Evolutionary conservation across 768 basidiomycete genomes (phyloP).

Genomic region (Leccinum uliginosum): DNA sequence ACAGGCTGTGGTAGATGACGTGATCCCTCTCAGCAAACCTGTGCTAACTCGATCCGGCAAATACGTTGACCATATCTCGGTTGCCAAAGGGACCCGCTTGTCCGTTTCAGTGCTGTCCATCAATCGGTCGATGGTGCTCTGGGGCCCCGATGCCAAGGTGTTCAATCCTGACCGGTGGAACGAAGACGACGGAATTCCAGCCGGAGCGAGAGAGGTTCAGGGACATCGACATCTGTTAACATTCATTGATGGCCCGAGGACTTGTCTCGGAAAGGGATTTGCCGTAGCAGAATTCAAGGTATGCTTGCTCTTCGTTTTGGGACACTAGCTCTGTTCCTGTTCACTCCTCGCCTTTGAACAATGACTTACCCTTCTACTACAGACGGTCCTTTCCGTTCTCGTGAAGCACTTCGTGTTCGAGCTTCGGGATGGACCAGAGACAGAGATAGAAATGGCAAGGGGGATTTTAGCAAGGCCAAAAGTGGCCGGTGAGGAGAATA

Average conservation of each 20-base stretch:
- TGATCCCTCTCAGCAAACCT: conserved; percentile 53
- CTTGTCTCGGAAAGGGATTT: conserved; percentile 25
- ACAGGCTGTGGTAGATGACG: conserved; percentile 49
- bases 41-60: conserved; percentile 41
- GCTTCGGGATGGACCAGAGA: conserved; percentile 16
- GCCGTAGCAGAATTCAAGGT: conserved; percentile 26
- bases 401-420: conserved; percentile 31
- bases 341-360: neutral
- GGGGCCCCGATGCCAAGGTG: conserved; percentile 56
- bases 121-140: conserved; percentile 50
- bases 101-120: conserved; percentile 40
- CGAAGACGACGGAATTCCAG: conserved; percentile 23
- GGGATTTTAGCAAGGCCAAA: conserved; percentile 20
- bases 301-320: neutral
- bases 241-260: conserved; percentile 49
- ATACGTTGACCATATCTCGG: conserved; percentile 34
- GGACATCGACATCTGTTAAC: conserved; percentile 49
- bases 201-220: conserved; percentile 39
- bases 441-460: conserved; percentile 6
- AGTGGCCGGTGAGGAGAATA: conserved; percentile 23
- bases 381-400: conserved; percentile 43
- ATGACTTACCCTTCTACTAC: neutral
- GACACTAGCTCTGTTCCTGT: neutral
- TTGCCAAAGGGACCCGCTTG: conserved; percentile 47
- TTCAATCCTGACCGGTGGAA: conserved; percentile 70